Evolutionary conservation across 768 basidiomycete genomes (phyloP).

Genomic region (Auricularia sp.): DNA sequence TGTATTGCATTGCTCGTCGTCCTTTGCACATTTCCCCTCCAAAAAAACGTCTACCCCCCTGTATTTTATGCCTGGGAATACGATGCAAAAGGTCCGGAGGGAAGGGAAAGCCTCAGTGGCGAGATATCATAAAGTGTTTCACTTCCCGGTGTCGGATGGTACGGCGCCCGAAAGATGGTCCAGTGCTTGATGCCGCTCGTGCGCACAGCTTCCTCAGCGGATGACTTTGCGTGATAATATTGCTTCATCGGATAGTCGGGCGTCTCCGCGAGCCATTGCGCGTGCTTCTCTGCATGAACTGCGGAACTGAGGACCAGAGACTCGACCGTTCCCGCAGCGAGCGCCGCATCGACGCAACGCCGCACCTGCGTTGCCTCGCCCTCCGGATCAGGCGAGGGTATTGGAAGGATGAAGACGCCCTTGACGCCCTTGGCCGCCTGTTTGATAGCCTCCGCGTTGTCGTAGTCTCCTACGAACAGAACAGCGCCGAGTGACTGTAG

Average conservation of each 20-base stretch:
- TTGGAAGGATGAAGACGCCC: background rate
- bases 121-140: no score
- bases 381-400: background rate
- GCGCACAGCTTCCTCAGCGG: background rate
- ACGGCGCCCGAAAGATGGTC: background rate
- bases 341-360: background rate
- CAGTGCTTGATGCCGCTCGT: background rate
- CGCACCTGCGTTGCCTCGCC: background rate
- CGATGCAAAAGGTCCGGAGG: no score
- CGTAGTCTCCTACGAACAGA: background rate
- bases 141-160: no score
- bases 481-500: background rate
- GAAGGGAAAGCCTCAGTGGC: no score
- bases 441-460: background rate
- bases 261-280: background rate
- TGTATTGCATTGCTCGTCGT: no score
- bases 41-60: no score
- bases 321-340: background rate
- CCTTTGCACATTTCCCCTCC: no score
- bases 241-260: background rate
- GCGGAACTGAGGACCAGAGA: background rate
- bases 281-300: background rate
- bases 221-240: background rate
- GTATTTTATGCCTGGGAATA: no score
- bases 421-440: background rate